A percentile compares a stretch with the other conserved stretches of the same genome.
phyloP scores from a whole-genome alignment of 345 rosid species.

The Bruguiera parviflora region DNA sequence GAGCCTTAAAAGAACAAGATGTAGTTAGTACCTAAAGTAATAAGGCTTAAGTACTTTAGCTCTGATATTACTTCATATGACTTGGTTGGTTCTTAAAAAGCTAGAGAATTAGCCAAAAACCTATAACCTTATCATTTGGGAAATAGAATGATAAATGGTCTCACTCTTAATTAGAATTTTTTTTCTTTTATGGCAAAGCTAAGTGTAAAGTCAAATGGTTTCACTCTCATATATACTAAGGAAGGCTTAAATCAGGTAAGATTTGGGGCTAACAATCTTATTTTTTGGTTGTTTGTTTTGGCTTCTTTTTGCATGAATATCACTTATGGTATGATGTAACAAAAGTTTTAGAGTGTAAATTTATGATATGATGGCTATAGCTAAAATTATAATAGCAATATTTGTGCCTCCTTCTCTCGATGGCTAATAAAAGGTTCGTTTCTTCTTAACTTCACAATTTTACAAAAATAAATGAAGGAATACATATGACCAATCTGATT shows the following conservation, averaged over 20 bases:
- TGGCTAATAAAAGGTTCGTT: slow-evolving; percentile 77
- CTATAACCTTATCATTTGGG: not conserved
- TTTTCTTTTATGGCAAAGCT: slow-evolving; percentile 51
- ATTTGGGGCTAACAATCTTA: slow-evolving; percentile 80
- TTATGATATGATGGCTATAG: slow-evolving; percentile 91
- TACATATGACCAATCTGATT: not conserved
- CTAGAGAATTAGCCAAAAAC: not conserved
- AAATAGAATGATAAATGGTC: not conserved
- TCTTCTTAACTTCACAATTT: not conserved
- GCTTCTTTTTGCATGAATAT: slow-evolving; percentile 1
- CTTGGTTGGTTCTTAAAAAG: not conserved
- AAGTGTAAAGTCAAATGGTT: slow-evolving; percentile 66
- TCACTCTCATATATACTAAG: slow-evolving; percentile 79
- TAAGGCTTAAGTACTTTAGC: slow-evolving; percentile 34
- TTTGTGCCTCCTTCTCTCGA: slow-evolving; percentile 89
- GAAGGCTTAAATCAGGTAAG: slow-evolving; percentile 98
- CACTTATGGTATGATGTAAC: slow-evolving; percentile 36
- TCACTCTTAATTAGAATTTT: no score
- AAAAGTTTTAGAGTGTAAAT: slow-evolving; percentile 73
- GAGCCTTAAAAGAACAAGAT: slow-evolving; percentile 36
- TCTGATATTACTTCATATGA: not conserved
- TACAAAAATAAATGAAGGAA: not conserved
- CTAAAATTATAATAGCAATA: slow-evolving; percentile 86
- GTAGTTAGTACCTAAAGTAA: slow-evolving; percentile 22
- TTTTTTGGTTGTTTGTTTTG: slow-evolving; percentile 23